Evolutionary conservation across 2,329 filamentous ascomycete genomes (phyloP).

Genomic region (Neofusicoccum laricinum): DNA sequence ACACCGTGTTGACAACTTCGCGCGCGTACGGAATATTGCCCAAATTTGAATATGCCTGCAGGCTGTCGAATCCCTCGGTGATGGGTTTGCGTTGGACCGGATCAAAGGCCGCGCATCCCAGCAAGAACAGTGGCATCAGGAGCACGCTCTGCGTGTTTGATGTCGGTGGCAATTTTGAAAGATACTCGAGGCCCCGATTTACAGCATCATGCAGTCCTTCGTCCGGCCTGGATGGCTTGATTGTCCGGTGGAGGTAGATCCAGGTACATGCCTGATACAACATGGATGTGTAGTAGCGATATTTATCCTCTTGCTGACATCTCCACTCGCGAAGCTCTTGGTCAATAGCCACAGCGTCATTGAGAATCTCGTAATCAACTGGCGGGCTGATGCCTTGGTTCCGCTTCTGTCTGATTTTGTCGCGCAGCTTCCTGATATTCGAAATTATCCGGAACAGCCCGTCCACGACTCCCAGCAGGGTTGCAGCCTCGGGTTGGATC

Average conservation of each 20-base stretch:
- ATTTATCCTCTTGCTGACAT: conserved; percentile 53
- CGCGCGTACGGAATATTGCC: conserved; percentile 58
- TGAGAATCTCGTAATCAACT: conserved; percentile 71
- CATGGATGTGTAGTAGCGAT: conserved; percentile 56
- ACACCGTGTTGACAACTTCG: conserved; percentile 55
- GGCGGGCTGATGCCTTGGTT: conserved; percentile 60
- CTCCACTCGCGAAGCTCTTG: conserved; percentile 71
- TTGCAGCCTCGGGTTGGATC: conserved; percentile 54
- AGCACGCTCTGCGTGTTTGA: conserved; percentile 58
- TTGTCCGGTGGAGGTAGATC: conserved; percentile 62
- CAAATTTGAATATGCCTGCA: conserved; percentile 55
- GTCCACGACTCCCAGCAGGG: conserved; percentile 77
- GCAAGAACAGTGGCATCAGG: conserved; percentile 59
- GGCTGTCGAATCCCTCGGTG: conserved; percentile 50
- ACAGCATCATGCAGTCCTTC: conserved; percentile 57
- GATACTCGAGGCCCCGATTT: conserved; percentile 56
- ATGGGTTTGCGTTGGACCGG: conserved; percentile 55
- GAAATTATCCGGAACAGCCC: conserved; percentile 76
- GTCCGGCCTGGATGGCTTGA: conserved; percentile 54
- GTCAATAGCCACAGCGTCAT: conserved; percentile 73
- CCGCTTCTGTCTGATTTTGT: conserved; percentile 69
- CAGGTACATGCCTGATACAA: conserved; percentile 62
- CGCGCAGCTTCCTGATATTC: conserved; percentile 73
- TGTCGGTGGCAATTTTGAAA: conserved; percentile 54
- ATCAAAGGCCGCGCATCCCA: conserved; percentile 60